Evolutionary conservation across 2,329 filamentous ascomycete species (phyloP), one percentile per base, ranked within the genome.

Genomic region (Scedosporium boydii): DNA sequence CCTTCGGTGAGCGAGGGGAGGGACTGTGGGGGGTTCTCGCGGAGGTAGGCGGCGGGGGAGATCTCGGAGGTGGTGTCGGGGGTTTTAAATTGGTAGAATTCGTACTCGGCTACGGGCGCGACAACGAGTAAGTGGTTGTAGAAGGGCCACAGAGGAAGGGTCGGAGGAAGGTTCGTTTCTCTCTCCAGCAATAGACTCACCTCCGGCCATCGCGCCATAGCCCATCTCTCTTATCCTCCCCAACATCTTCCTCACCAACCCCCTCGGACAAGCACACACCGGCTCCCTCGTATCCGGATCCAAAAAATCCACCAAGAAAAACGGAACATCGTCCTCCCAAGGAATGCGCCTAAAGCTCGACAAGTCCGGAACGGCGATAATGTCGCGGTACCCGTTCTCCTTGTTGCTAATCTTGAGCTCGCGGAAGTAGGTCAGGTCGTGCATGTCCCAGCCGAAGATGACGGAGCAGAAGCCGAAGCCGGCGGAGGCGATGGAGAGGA

Each of bases 361-460:
- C 46, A 96, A 77, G 71, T 97, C 92, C 0, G 92, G 87, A 44
- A 93, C 79, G 14, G 93, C 92, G 59, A 96, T 82, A 53, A 96
- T 77, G 73, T 96, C 93, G 66, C 88, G 84, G 75, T 96, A 96
- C 53, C 92, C 92, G 72, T 96, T 96, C 70, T 91, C 87, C 68
- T 90, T 89, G 77, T 96, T 96, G 76, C 90, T 95, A 73, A 96
- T 88, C 70, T 84, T 84, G 66, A 96, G 83, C 76, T 96, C 92
- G 68, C 83, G 86, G 73, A 90, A 87, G 74, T 96, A 97, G 10
- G 91, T 96, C 78, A 86, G 82, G 71, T 97, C 93, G 75, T 97
- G 92, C 91, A 96, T 96, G 75, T 97, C 92, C 93, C 93, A 96
- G 72, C 93, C 92, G 70, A 96, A 96, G 67, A 96, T 86, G 67